phyloP scores from a whole-genome alignment of 1,284 basidiomycete species.

The Tylopilus sp. region DNA sequence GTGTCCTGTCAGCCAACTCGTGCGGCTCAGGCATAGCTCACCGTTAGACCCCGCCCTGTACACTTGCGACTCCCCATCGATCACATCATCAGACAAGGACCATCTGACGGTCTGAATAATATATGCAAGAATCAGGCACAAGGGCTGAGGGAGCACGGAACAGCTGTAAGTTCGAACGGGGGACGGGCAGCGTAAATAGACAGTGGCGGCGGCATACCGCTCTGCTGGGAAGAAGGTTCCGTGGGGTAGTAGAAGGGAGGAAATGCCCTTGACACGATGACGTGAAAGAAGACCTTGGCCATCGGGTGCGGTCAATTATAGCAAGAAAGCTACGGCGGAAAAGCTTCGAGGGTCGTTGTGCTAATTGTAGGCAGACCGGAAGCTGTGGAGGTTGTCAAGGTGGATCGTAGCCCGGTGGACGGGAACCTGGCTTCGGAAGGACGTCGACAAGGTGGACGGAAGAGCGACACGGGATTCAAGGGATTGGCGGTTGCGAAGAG shows the following conservation, averaged over 20 bases:
- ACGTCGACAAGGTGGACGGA: constrained; percentile 6
- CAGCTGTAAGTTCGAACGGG: constrained; percentile 8
- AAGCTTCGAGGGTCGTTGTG: constrained; percentile 2
- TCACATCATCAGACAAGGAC: constrained; percentile 15
- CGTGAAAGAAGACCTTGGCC: constrained; percentile 5
- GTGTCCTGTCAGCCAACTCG: neutral
- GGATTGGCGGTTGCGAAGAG: constrained; percentile 15
- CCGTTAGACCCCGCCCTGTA: constrained; percentile 1
- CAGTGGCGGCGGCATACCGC: constrained; percentile 3
- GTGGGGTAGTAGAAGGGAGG: constrained; percentile 1
- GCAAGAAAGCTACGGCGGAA: constrained; percentile 1
- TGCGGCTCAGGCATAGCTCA: neutral
- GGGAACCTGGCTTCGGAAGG: neutral
- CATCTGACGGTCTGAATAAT: neutral
- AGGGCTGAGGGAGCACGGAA: constrained; percentile 3
- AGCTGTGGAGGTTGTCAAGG: neutral
- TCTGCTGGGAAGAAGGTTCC: constrained; percentile 12
- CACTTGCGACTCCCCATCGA: constrained; percentile 12
- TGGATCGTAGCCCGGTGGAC: neutral
- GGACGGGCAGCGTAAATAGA: neutral
- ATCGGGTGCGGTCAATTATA: constrained; percentile 9
- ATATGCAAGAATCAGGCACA: neutral
- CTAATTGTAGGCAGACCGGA: neutral
- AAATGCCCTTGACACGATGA: constrained; percentile 9
- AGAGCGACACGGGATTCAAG: constrained; percentile 1